A percentile compares a stretch with the other conserved stretches of the same genome.
Evolutionary conservation across 2,329 filamentous ascomycete genomes (phyloP).

Genomic region (Plenodomus lindquistii): DNA sequence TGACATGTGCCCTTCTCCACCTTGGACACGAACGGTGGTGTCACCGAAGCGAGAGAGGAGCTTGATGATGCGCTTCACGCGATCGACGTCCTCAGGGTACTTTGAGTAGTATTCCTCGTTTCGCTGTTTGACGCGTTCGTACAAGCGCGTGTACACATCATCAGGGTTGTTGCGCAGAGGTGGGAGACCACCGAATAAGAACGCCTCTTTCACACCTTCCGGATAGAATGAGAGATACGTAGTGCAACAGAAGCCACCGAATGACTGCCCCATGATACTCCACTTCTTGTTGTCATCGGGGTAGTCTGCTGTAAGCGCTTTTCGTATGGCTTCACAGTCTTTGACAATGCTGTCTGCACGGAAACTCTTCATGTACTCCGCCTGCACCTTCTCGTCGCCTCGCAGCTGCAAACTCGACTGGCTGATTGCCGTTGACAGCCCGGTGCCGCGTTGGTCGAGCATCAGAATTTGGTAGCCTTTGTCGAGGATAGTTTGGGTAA

Average conservation of each 20-base stretch:
- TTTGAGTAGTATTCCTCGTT: slow-evolving; percentile 83
- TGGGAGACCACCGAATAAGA: slow-evolving; percentile 81
- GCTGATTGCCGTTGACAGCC: slow-evolving; percentile 79
- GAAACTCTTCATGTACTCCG: slow-evolving; percentile 80
- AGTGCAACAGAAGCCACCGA: slow-evolving; percentile 83
- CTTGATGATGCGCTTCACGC: slow-evolving; percentile 67
- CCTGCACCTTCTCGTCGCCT: slow-evolving; percentile 68
- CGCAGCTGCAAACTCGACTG: slow-evolving; percentile 69
- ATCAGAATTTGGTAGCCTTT: slow-evolving; percentile 82
- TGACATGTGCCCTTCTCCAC: slow-evolving; percentile 69
- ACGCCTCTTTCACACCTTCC: slow-evolving; percentile 76
- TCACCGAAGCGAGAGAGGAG: slow-evolving; percentile 62
- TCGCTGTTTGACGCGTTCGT: slow-evolving; percentile 67
- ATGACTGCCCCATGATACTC: slow-evolving; percentile 88
- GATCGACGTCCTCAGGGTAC: slow-evolving; percentile 76
- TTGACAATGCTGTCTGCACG: slow-evolving; percentile 88
- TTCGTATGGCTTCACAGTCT: slow-evolving; percentile 84
- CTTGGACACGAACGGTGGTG: slow-evolving; percentile 68
- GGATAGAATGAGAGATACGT: slow-evolving; percentile 84
- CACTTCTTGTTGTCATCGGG: slow-evolving; percentile 74
- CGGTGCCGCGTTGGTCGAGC: slow-evolving; percentile 90
- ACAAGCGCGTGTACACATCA: slow-evolving; percentile 74
- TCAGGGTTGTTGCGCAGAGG: slow-evolving; percentile 73
- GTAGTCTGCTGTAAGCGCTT: slow-evolving; percentile 71
- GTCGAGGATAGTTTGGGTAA: slow-evolving; percentile 72